Evolutionary conservation across 164 flowering plant species (phyloP).

Genomic region (Berberis vulgaris): DNA sequence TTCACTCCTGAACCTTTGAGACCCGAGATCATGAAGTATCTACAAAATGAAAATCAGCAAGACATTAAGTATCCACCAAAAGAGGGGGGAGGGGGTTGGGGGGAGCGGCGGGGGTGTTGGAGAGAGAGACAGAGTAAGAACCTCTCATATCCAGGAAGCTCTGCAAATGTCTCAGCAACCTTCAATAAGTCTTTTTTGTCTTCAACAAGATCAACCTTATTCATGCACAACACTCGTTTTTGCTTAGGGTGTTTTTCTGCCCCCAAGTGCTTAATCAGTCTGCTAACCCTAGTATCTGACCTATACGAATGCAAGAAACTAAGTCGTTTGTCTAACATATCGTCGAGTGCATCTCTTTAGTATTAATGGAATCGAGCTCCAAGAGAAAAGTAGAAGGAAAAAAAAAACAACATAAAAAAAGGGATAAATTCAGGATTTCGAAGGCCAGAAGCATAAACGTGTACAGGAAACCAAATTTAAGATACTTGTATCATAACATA

Average conservation of each 20-base stretch:
- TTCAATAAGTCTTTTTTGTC: constrained; percentile 77
- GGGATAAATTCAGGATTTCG: no score
- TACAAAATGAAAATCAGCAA: constrained; percentile 10
- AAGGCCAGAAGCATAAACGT: no score
- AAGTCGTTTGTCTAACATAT: background rate
- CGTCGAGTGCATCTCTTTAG: no score
- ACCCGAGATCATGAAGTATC: constrained; percentile 89
- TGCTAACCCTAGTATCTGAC: constrained; percentile 73
- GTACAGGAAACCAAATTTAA: no score
- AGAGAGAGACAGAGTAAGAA: constrained; percentile 8
- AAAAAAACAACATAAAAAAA: no score
- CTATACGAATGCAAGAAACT: constrained; percentile 23
- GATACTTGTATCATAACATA: no score
- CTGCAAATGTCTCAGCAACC: constrained; percentile 69
- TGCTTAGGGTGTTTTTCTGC: constrained; percentile 48
- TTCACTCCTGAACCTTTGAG: constrained; percentile 91
- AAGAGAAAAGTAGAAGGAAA: no score
- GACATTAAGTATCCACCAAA: background rate
- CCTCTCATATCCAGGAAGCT: constrained; percentile 92
- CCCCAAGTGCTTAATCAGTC: constrained; percentile 71
- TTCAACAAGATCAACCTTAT: constrained; percentile 81
- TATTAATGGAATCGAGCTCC: no score
- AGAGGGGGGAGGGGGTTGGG: background rate
- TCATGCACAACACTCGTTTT: constrained; percentile 86
- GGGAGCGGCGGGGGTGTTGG: no score